These are phyloP conservation scores for Globisporangium sylvaticum DNA, from an alignment of 352 stramenopile species.

Conservation along the genomic window DNA sequence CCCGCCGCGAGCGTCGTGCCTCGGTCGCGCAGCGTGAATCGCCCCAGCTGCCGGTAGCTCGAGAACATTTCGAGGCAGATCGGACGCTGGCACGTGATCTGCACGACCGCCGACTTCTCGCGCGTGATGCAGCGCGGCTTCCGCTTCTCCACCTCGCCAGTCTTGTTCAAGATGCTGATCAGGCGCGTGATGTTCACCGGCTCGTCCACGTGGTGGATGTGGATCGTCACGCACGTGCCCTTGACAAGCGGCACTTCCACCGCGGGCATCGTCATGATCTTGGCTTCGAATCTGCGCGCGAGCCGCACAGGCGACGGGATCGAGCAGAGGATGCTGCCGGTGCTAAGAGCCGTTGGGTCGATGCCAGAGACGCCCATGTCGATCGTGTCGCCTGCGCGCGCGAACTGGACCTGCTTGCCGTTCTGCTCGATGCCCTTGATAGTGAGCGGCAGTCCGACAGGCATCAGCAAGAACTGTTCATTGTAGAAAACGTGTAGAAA, in stretches of 20 bases:
- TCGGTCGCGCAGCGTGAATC: conserved; percentile 81
- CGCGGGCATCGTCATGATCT: conserved; percentile 88
- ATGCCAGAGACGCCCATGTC: conserved; percentile 78
- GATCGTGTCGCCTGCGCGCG: conserved; percentile 71
- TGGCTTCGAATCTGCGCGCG: conserved; percentile 75
- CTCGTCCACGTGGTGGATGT: conserved; percentile 87
- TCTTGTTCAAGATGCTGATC: conserved; percentile 70
- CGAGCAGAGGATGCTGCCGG: conserved; percentile 81
- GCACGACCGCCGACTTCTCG: conserved; percentile 77
- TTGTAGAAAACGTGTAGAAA: conserved; percentile 1
- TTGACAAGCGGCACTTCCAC: conserved; percentile 86
- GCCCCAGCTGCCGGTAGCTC: conserved; percentile 73
- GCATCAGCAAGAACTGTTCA: conserved; percentile 57
- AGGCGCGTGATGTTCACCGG: conserved; percentile 77
- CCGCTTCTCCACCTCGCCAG: conserved; percentile 74
- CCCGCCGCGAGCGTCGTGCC: conserved; percentile 80
- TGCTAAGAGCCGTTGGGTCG: conserved; percentile 63
- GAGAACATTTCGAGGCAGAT: conserved; percentile 82
- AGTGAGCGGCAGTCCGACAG: conserved; percentile 43
- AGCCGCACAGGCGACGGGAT: conserved; percentile 71
- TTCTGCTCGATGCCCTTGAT: conserved; percentile 83
- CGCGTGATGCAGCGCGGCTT: conserved; percentile 84
- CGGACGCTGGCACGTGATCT: conserved; percentile 72
- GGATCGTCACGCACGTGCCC: conserved; percentile 76
- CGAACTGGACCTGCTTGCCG: conserved; percentile 49